Percentiles rank a stretch among this genome's conserved stretches.
These are phyloP conservation scores for Pseudonitzschia delicatissima DNA, from an alignment of 108 stramenopile genomes.

Conservation along the genomic window DNA sequence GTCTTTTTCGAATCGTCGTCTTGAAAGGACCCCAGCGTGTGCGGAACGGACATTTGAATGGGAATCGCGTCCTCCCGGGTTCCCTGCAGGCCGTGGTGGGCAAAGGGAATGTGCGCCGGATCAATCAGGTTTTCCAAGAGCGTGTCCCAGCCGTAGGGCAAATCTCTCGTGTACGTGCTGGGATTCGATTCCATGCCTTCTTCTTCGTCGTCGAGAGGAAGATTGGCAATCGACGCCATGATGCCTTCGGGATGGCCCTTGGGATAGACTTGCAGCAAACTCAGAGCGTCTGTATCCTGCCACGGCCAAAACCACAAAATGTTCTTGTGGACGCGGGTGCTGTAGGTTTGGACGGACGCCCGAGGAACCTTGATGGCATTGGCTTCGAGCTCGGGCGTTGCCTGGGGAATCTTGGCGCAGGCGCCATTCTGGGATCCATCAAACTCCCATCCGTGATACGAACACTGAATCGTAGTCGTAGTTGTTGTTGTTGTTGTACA, in stretches of 20 bases:
- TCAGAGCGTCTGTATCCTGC: conserved; percentile 21
- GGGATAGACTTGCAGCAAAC: neutral
- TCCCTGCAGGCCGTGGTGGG: conserved; percentile 38
- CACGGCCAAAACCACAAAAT: conserved; percentile 49
- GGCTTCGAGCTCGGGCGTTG: conserved; percentile 16
- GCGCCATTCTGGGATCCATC: conserved; percentile 35
- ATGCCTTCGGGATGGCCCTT: conserved; percentile 26
- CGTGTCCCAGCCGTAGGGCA: conserved; percentile 78
- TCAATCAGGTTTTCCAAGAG: conserved; percentile 73
- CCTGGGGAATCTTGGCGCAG: conserved; percentile 68
- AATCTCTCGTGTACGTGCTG: conserved; percentile 54
- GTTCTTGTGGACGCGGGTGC: conserved; percentile 34
- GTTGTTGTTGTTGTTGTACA: neutral
- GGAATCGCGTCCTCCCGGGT: conserved; percentile 28
- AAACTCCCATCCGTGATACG: conserved; percentile 93
- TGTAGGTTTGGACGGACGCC: conserved; percentile 35
- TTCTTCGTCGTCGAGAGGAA: too few species aligned
- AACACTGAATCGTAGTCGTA: conserved; percentile 63
- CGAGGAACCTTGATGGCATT: conserved; percentile 14
- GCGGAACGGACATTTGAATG: conserved; percentile 32
- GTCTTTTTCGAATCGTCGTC: neutral
- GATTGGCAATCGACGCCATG: neutral
- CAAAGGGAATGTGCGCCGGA: conserved; percentile 85
- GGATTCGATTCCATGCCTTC: neutral
- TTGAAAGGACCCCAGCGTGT: neutral